Evolutionary conservation across 2,329 filamentous ascomycete species (phyloP).

Genomic region (Diaporthe citrichinensis): DNA sequence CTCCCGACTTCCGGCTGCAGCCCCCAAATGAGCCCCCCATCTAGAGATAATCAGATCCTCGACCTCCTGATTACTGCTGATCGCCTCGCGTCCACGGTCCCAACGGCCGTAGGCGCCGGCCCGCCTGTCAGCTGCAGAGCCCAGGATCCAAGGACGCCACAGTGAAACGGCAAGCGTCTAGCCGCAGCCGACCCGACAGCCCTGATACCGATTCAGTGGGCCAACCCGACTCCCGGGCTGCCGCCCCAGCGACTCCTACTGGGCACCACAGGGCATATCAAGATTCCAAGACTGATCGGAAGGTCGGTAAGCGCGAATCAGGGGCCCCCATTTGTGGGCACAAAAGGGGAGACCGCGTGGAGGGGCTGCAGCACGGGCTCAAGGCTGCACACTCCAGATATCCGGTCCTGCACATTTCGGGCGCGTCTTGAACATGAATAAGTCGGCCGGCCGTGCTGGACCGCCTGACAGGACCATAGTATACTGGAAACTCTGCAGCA

Average conservation of each 20-base stretch:
- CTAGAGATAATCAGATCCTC: conserved; percentile 27
- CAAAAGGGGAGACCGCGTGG: conserved; percentile 16
- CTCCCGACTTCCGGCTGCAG: not conserved
- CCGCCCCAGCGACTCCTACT: conserved; percentile 2
- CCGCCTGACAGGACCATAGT: not conserved
- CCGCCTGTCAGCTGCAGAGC: conserved; percentile 35
- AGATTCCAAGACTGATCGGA: conserved; percentile 16
- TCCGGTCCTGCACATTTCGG: conserved; percentile 22
- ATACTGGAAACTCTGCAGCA: conserved; percentile 7
- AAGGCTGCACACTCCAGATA: conserved; percentile 7
- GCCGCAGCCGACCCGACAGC: conserved; percentile 37
- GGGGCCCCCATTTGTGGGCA: conserved; percentile 22
- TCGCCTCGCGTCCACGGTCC: conserved; percentile 16
- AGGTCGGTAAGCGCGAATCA: conserved; percentile 13
- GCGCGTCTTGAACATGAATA: conserved; percentile 19
- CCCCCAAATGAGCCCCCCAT: not conserved
- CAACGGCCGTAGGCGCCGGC: not conserved
- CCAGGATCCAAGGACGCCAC: conserved; percentile 3
- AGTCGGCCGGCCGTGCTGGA: not conserved
- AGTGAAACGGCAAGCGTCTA: conserved; percentile 38
- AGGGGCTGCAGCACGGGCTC: not conserved
- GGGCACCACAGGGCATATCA: not conserved
- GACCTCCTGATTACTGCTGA: conserved; percentile 34
- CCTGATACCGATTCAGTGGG: conserved; percentile 36
- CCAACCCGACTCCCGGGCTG: conserved; percentile 36